Base-by-base conservation (phyloP, 805 yeast species). In the Starmerella vaccinii region DNA sequence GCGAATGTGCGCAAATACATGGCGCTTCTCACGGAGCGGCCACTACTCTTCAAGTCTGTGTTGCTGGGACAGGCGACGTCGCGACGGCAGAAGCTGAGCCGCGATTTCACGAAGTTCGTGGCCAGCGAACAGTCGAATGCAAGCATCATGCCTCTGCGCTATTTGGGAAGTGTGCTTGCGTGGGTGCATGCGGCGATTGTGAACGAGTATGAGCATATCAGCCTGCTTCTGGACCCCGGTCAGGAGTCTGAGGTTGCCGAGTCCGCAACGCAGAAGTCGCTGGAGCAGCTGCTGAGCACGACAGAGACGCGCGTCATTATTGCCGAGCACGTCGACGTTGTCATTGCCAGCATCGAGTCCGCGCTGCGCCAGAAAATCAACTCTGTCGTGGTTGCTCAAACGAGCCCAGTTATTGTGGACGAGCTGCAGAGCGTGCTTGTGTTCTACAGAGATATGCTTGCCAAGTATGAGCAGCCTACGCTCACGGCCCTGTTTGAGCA, bases 81-180 rank as follows among this genome's bases (percentile, higher is more conserved):
- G n/a, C 74, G 95, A 41, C 78, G 89, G 1, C 75, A 78, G 54
- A 65, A 68, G 4, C 68, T 86, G 4, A 67, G 77, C 5, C 82
- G 79, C 46, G 95, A 87, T 38, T 87, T 89, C 59, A 60, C 78
- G 37, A 67, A 50, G 5, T 70, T 69, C 2, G 41, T 71, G 5
- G 60, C 67, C 1, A 58, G 48, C 15, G 65, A 60, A 30, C 58
- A 63, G 18, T 48, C 34, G 8, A 40, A 49, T 22, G 68, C 64
- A 2, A 61, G 84, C 0, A 83, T 83, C 63, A 95, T 90, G 63
- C 84, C 96, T 1, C 71, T 80, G 23, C 72, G 95, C 49, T 89
- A 81, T 56, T 71, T 86, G 16, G 95, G 97, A 23, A 96, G 88
- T 63, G 73, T 92, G 29, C 68, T 92, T 34, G 97, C 97, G 0